phyloP scores from a whole-genome alignment of 2,329 filamentous ascomycete species.

The Ceratocystis alfenasii region DNA sequence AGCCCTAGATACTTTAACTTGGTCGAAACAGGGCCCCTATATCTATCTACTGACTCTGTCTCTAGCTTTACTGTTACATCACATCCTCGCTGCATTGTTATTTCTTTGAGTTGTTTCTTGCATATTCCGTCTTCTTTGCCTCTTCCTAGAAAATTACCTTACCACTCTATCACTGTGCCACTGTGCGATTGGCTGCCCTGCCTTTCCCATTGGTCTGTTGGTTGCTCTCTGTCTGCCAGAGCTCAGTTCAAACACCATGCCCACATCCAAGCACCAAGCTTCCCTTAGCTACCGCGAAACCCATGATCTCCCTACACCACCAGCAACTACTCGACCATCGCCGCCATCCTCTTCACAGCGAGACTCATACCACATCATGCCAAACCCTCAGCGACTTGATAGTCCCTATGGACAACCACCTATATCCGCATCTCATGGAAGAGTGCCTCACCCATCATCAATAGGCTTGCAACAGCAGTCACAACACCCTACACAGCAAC shows the following conservation, averaged over 20 bases:
- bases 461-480: constrained; percentile 46
- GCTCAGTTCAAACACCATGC: constrained; percentile 38
- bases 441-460: constrained; percentile 55
- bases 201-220: not conserved
- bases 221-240: not conserved
- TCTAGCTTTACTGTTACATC: not conserved
- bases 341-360: constrained; percentile 42
- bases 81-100: constrained; percentile 1
- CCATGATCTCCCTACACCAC: constrained; percentile 51
- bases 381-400: constrained; percentile 34
- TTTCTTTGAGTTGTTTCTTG: constrained; percentile 10
- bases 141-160: not conserved
- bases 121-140: constrained; percentile 4
- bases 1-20: not conserved
- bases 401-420: constrained; percentile 35
- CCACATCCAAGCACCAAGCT: constrained; percentile 49
- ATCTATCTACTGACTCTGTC: not conserved
- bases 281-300: constrained; percentile 48
- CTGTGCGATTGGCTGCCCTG: not conserved
- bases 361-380: constrained; percentile 36
- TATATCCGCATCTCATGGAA: constrained; percentile 60
- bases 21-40: not conserved
- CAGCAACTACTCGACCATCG: constrained; percentile 43
- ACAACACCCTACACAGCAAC: constrained; percentile 25
- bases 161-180: not conserved